These are phyloP conservation scores for Tolypocladium album DNA, from an alignment of 2,329 filamentous ascomycete species.

Conservation along the genomic window DNA sequence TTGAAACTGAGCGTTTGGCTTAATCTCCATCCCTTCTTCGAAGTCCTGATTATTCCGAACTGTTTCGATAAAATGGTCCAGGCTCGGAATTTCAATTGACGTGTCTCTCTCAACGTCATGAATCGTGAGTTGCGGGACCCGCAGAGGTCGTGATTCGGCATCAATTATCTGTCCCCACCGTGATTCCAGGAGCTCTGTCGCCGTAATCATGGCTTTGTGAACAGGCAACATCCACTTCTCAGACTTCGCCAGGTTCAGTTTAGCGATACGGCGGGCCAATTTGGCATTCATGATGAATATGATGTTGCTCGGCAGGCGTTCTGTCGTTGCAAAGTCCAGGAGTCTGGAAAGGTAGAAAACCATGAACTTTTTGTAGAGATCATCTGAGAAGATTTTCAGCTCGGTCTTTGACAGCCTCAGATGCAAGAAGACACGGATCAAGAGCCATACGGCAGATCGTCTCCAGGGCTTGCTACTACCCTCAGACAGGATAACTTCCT, in stretches of 20 bases:
- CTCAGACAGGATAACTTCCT: conserved; percentile 23
- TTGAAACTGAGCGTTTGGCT: not conserved
- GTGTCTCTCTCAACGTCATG: not conserved
- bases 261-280: conserved; percentile 28
- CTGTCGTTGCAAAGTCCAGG: conserved; percentile 13
- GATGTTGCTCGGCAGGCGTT: conserved; percentile 12
- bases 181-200: not conserved
- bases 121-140: not conserved
- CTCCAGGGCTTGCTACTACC: not conserved
- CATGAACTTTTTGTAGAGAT: conserved; percentile 41
- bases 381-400: conserved; percentile 9
- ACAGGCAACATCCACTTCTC: conserved; percentile 6
- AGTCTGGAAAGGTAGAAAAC: conserved; percentile 28
- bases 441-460: conserved; percentile 5
- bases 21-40: not conserved
- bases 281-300: conserved; percentile 32
- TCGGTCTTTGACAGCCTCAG: not conserved
- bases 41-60: not conserved
- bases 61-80: not conserved
- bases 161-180: not conserved
- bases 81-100: not conserved
- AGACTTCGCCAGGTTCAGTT: conserved; percentile 16
- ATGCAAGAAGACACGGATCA: conserved; percentile 5
- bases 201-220: not conserved
- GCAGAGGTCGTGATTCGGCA: not conserved